phyloP scores from a whole-genome alignment of 176 grass and related monocot species.

The Oryza brachyantha region DNA sequence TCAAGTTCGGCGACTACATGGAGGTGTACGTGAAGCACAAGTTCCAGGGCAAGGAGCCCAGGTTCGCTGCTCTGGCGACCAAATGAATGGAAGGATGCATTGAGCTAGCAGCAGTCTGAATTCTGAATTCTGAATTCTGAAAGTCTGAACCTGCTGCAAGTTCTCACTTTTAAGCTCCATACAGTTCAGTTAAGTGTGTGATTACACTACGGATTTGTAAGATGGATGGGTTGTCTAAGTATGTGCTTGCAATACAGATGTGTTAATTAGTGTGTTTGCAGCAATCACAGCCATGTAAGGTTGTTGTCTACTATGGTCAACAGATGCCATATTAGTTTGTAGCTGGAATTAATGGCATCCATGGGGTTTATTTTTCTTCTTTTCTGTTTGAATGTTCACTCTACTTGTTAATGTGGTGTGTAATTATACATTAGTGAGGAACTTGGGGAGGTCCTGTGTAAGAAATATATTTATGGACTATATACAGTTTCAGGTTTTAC shows the following conservation, averaged over 20 bases:
- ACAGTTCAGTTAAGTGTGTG: not conserved
- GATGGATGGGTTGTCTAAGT: slow-evolving; percentile 26
- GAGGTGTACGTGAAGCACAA: slow-evolving; percentile 76
- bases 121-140: not conserved
- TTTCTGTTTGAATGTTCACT: not conserved
- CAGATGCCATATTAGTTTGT: slow-evolving; percentile 38
- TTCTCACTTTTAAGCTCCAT: not conserved
- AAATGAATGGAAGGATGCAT: not conserved
- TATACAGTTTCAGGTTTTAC: not conserved
- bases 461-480: slow-evolving; percentile 18
- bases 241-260: slow-evolving; percentile 19
- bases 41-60: slow-evolving; percentile 62
- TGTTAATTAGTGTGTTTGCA: not conserved
- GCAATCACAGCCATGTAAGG: slow-evolving; percentile 25
- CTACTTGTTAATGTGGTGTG: slow-evolving; percentile 25
- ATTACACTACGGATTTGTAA: slow-evolving; percentile 23
- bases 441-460: not conserved
- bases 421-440: slow-evolving; percentile 30
- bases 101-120: not conserved
- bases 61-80: slow-evolving; percentile 42
- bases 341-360: slow-evolving; percentile 35
- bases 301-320: slow-evolving; percentile 33
- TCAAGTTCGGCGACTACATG: slow-evolving; percentile 84
- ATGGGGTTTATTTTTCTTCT: not conserved
- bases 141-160: slow-evolving; percentile 1